phyloP scores from a whole-genome alignment of 257 asterid genomes.

The Schizonepeta tenuifolia region DNA sequence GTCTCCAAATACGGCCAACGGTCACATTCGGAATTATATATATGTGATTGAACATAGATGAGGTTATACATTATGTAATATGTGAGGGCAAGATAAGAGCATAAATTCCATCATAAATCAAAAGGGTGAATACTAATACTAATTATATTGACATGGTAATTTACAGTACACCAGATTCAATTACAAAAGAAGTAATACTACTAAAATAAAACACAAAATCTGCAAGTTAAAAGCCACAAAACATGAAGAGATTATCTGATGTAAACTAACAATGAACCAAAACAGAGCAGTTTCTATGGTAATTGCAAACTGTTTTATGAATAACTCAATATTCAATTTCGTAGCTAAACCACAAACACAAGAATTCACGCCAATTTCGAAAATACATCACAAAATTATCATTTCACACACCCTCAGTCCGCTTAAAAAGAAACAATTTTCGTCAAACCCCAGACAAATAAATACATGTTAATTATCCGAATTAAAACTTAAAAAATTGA shows the following conservation, averaged over 20 bases:
- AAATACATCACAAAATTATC: neutral
- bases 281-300: neutral
- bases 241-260: neutral
- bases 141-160: conserved; percentile 2
- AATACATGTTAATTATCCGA: neutral
- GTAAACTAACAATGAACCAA: neutral
- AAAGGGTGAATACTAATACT: neutral
- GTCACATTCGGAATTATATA: conserved; percentile 3
- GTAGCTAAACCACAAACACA: neutral
- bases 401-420: neutral
- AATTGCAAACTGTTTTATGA: neutral
- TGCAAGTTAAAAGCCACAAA: conserved; percentile 18
- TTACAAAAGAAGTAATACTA: neutral
- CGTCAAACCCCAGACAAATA: neutral
- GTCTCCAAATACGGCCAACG: conserved; percentile 23
- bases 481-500: neutral
- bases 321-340: conserved; percentile 4
- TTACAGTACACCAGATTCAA: conserved; percentile 2
- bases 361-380: neutral
- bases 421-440: conserved; percentile 9
- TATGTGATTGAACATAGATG: neutral
- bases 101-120: neutral
- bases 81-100: neutral
- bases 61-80: neutral
- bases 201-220: neutral